Evolutionary conservation across 106 monocot species (phyloP).

Genomic region (Dendrobium officinale): DNA sequence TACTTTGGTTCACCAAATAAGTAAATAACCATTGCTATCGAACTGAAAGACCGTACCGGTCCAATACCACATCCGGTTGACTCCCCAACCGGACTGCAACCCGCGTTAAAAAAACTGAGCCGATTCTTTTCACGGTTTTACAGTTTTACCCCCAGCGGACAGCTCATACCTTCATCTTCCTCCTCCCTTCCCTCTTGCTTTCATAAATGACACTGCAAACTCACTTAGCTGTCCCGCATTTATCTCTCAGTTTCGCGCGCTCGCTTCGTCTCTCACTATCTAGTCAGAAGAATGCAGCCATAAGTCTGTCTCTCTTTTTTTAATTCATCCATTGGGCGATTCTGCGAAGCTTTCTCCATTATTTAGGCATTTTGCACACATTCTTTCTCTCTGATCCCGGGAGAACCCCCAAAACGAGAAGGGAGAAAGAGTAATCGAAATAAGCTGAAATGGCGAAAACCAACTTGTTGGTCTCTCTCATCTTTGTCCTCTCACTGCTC

Average conservation of each 20-base stretch:
- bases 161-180: background rate
- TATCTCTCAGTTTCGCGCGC: background rate
- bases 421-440: background rate
- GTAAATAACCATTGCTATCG: too few species aligned
- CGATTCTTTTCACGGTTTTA: background rate
- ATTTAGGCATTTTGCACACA: background rate
- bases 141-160: background rate
- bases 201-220: background rate
- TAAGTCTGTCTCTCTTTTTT: background rate
- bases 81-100: too few species aligned
- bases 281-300: background rate
- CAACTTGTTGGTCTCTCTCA: background rate
- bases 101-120: too few species aligned
- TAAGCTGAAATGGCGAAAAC: background rate
- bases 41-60: too few species aligned
- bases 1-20: too few species aligned
- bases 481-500: conserved; percentile 8
- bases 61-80: too few species aligned
- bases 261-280: conserved; percentile 4
- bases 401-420: background rate
- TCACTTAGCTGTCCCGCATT: background rate
- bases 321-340: background rate
- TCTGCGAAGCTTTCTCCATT: background rate
- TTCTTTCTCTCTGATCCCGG: background rate
- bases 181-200: background rate